Percentiles rank a stretch among this genome's conserved stretches.
Conservation (phyloP, 352 stramenopile genomes). For the Salisapilia sapeloensis region DNA sequence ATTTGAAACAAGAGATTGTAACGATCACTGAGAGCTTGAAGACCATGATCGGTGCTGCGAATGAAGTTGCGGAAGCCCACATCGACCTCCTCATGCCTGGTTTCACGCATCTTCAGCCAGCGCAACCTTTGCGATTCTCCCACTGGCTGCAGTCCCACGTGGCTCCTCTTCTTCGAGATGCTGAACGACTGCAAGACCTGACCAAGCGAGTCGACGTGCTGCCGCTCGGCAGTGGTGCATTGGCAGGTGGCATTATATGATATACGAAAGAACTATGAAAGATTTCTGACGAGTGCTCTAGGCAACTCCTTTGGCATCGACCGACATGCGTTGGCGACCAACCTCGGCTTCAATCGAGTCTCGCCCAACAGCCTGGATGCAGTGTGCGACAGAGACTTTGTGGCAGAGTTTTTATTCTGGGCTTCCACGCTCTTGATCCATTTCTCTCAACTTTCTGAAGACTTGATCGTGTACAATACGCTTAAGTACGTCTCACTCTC, state of each 20-base stretch:
- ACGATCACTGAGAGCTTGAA: constrained; percentile 62
- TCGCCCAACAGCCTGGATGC: constrained; percentile 95
- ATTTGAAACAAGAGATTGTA: constrained; percentile 72
- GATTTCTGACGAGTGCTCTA: background rate
- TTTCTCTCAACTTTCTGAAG: constrained; percentile 95
- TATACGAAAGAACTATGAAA: background rate
- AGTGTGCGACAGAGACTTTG: constrained; percentile 98
- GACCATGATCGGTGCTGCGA: constrained; percentile 83
- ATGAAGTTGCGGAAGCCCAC: constrained; percentile 78
- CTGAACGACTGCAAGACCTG: constrained; percentile 87
- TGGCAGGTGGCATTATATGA: constrained; percentile 46
- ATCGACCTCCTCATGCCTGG: constrained; percentile 96
- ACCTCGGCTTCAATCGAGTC: constrained; percentile 88
- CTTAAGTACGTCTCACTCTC: constrained; percentile 91
- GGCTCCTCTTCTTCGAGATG: constrained; percentile 85
- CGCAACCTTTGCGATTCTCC: constrained; percentile 94
- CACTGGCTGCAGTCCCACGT: constrained; percentile 97
- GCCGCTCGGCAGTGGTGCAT: constrained; percentile 91
- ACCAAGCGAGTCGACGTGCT: constrained; percentile 92
- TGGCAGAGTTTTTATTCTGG: constrained; percentile 98
- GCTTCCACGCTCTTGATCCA: constrained; percentile 91
- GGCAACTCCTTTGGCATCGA: constrained; percentile 96
- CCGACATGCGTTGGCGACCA: constrained; percentile 83
- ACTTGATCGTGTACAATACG: constrained; percentile 97
- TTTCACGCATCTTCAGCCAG: constrained; percentile 98